Evolutionary conservation across 2,329 filamentous ascomycete genomes (phyloP).

Genomic region (Exophiala sp.): DNA sequence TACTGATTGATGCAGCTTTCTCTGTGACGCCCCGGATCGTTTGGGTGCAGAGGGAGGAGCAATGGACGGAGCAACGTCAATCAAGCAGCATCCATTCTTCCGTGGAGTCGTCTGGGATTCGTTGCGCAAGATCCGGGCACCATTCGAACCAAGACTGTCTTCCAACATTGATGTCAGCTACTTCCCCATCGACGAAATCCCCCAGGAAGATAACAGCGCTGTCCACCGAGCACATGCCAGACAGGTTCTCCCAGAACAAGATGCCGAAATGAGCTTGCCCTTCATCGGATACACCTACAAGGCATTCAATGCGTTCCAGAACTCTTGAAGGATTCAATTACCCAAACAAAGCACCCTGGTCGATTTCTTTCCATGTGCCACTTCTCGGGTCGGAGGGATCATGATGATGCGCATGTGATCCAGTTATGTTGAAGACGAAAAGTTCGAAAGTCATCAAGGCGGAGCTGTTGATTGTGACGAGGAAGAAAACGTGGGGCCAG

Average conservation of each 20-base stretch:
- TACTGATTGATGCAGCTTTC: constrained; percentile 57
- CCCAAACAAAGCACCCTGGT: not conserved
- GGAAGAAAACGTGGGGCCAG: not conserved
- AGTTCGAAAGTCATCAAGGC: constrained; percentile 1
- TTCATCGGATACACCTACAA: constrained; percentile 98
- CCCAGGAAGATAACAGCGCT: constrained; percentile 89
- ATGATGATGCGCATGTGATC: constrained; percentile 12
- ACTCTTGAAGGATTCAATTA: constrained; percentile 17
- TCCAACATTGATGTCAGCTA: constrained; percentile 96
- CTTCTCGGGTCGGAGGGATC: constrained; percentile 8
- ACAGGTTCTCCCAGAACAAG: constrained; percentile 66
- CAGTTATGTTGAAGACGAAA: constrained; percentile 2
- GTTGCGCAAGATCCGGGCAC: constrained; percentile 84
- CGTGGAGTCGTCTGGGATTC: constrained; percentile 92
- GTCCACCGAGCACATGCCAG: constrained; percentile 77
- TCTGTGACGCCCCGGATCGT: constrained; percentile 89
- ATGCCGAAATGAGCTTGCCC: constrained; percentile 89
- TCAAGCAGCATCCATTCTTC: constrained; percentile 95
- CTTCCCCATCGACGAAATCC: constrained; percentile 98
- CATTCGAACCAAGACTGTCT: constrained; percentile 88
- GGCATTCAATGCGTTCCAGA: constrained; percentile 69
- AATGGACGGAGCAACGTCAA: constrained; percentile 72
- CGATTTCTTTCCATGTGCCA: not conserved
- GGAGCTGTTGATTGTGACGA: not conserved
- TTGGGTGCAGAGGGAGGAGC: constrained; percentile 62